A percentile compares a stretch with the other conserved stretches of the same genome.
Conservation (phyloP, 2,329 filamentous ascomycete genomes). For the Fusarium luffae region DNA sequence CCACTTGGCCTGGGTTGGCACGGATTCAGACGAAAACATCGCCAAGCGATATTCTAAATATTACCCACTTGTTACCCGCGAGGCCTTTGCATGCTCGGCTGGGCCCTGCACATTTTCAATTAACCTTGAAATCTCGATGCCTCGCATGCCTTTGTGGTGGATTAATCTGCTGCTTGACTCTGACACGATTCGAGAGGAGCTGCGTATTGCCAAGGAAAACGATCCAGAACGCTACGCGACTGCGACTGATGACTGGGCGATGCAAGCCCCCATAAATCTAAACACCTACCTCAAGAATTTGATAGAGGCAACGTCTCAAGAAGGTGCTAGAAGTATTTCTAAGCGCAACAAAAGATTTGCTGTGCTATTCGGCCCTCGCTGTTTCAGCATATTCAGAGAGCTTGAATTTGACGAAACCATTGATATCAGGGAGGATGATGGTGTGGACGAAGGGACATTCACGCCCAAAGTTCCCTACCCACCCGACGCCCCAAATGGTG, state of each 20-base stretch:
- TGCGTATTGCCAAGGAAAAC: conserved; percentile 53
- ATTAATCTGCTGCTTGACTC: conserved; percentile 59
- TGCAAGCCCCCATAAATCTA: conserved; percentile 58
- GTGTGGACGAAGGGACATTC: conserved; percentile 54
- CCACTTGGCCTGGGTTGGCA: conserved; percentile 52
- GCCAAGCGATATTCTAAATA: conserved; percentile 48
- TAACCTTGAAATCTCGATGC: conserved; percentile 60
- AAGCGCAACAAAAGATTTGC: conserved; percentile 67
- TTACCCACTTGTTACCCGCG: conserved; percentile 53
- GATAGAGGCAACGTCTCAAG: conserved; percentile 51
- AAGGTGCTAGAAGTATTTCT: conserved; percentile 59
- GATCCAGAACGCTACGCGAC: conserved; percentile 62
- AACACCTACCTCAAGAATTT: conserved; percentile 65
- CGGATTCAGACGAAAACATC: conserved; percentile 44
- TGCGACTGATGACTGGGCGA: conserved; percentile 54
- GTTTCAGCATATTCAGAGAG: conserved; percentile 60
- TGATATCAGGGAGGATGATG: conserved; percentile 52
- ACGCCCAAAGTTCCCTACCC: conserved; percentile 51
- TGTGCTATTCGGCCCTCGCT: conserved; percentile 64
- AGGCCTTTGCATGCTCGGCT: conserved; percentile 57
- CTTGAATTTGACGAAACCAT: conserved; percentile 61
- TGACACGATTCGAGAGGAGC: conserved; percentile 55
- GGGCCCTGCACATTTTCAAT: conserved; percentile 56
- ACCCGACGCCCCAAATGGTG: conserved; percentile 47
- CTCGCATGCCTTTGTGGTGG: conserved; percentile 58